Conservation (phyloP, 345 rosid genomes). For the Eucalyptus coolabah region DNA sequence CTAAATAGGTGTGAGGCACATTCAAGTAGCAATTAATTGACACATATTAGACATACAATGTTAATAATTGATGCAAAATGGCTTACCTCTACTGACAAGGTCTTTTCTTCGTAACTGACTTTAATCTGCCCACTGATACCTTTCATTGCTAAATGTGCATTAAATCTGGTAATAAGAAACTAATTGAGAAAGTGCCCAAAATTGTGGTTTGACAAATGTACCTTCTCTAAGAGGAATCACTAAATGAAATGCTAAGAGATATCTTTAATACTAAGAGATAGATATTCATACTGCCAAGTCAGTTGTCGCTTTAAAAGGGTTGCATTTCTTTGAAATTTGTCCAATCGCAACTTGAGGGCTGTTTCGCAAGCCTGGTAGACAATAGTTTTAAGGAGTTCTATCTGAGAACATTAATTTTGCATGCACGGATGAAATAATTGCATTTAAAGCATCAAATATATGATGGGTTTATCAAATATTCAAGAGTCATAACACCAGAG, state of each 20-base stretch:
- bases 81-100: constrained; percentile 73
- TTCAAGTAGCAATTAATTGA: background rate
- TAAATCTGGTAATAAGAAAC: constrained; percentile 39
- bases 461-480: background rate
- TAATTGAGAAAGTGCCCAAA: background rate
- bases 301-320: constrained; percentile 44
- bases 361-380: constrained; percentile 46
- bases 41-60: background rate
- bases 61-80: background rate
- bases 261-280: background rate
- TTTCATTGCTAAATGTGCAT: constrained; percentile 74
- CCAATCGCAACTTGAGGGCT: constrained; percentile 53
- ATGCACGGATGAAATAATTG: background rate
- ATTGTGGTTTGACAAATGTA: background rate
- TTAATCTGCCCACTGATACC: constrained; percentile 78
- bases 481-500: background rate
- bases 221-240: background rate
- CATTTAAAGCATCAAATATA: background rate
- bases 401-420: background rate
- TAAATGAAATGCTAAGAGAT: background rate
- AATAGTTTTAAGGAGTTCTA: background rate
- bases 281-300: constrained; percentile 68
- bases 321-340: constrained; percentile 59
- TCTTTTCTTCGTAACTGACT: constrained; percentile 60
- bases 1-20: background rate